phyloP scores from a whole-genome alignment of 768 basidiomycete species.

The Termitomyces sp. region DNA sequence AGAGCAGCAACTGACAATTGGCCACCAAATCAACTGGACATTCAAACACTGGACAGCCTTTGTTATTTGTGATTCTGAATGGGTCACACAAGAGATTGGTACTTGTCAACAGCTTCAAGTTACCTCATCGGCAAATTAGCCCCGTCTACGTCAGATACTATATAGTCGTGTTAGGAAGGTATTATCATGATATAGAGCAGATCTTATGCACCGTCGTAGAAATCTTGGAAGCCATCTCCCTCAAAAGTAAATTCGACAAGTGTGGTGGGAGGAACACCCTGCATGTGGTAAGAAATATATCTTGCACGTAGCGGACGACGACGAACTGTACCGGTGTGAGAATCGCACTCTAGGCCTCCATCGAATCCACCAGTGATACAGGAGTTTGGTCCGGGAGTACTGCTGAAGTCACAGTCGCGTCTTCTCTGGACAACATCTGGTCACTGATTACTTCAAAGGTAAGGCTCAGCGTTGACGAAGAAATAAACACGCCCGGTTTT shows the following conservation, averaged over 20 bases:
- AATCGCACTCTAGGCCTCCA: slow-evolving; percentile 54
- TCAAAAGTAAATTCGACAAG: slow-evolving; percentile 65
- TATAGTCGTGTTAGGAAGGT: slow-evolving; percentile 9
- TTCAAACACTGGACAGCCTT: slow-evolving; percentile 40
- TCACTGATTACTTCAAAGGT: not conserved
- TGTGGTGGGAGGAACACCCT: slow-evolving; percentile 63
- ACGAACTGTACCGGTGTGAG: slow-evolving; percentile 45
- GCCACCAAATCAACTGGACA: slow-evolving; percentile 53
- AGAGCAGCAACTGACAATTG: slow-evolving; percentile 31
- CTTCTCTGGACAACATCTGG: slow-evolving; percentile 40
- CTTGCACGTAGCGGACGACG: not conserved
- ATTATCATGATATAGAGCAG: not conserved
- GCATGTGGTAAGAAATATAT: not conserved
- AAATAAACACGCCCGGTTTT: slow-evolving; percentile 58
- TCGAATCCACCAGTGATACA: not conserved
- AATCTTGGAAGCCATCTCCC: slow-evolving; percentile 40
- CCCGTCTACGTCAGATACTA: slow-evolving; percentile 59
- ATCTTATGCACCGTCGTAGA: slow-evolving; percentile 49
- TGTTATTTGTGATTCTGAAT: slow-evolving; percentile 40
- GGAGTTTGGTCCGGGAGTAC: slow-evolving; percentile 39
- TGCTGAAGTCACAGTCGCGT: slow-evolving; percentile 58
- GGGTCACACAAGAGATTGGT: not conserved
- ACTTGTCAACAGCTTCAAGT: no score
- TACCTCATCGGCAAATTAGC: slow-evolving; percentile 47
- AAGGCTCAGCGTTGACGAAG: not conserved